phyloP scores from a whole-genome alignment of 2,329 filamentous ascomycete species.

The Colletotrichum tropicicola region DNA sequence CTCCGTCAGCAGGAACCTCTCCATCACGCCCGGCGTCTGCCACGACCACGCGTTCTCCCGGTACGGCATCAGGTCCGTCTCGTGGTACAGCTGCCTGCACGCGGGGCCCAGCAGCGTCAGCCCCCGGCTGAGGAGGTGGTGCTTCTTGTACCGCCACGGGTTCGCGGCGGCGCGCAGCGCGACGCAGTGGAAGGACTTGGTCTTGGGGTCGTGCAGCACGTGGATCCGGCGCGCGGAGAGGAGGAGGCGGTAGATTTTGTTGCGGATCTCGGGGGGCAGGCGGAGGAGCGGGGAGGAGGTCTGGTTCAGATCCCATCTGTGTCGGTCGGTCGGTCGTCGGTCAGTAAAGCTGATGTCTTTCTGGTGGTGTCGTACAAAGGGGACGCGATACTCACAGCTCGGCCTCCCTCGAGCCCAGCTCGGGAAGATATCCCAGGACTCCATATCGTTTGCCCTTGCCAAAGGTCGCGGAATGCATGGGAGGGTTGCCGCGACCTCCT shows the following conservation, averaged over 20 bases:
- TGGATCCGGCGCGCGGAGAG: slow-evolving; percentile 33
- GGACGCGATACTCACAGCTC: slow-evolving; percentile 14
- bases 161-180: slow-evolving; percentile 37
- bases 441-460: slow-evolving; percentile 24
- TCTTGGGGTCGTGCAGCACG: slow-evolving; percentile 31
- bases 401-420: slow-evolving; percentile 21
- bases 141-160: slow-evolving; percentile 35
- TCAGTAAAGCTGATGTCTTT: background rate
- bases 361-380: background rate
- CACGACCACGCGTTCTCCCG: slow-evolving; percentile 45
- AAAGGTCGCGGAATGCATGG: slow-evolving; percentile 28
- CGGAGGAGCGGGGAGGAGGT: slow-evolving; percentile 27
- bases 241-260: slow-evolving; percentile 33
- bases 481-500: background rate
- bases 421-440: slow-evolving; percentile 24
- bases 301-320: slow-evolving; percentile 25
- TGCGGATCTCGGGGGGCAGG: slow-evolving; percentile 39
- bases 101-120: slow-evolving; percentile 43
- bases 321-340: background rate
- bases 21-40: slow-evolving; percentile 40
- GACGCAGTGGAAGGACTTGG: slow-evolving; percentile 41
- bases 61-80: slow-evolving; percentile 44
- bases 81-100: slow-evolving; percentile 47
- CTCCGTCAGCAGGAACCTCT: slow-evolving; percentile 43
- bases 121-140: slow-evolving; percentile 20